Evolutionary conservation across 768 basidiomycete genomes (phyloP).

Genomic region (Leccinum rimulosum): DNA sequence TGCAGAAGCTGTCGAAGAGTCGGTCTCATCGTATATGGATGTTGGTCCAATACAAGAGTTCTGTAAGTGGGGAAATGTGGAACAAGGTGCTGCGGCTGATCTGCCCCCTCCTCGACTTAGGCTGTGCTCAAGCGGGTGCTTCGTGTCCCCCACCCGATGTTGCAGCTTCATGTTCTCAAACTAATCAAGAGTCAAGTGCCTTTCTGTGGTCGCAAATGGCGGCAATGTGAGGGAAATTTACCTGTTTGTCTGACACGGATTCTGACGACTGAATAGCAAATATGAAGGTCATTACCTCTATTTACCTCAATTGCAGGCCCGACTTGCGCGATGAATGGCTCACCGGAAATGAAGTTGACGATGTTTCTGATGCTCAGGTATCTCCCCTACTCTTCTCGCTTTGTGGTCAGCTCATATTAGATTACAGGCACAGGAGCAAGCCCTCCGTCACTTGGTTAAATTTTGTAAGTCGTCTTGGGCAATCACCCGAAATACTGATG

Average conservation of each 20-base stretch:
- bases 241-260: neutral
- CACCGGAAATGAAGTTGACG: constrained; percentile 88
- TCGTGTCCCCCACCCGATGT: constrained; percentile 88
- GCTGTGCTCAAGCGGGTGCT: constrained; percentile 94
- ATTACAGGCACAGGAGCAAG: constrained; percentile 87
- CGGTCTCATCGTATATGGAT: constrained; percentile 93
- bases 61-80: constrained; percentile 50
- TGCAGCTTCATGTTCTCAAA: constrained; percentile 94
- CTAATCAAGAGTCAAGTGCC: constrained; percentile 99
- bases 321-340: constrained; percentile 98
- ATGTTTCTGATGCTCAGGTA: constrained; percentile 88
- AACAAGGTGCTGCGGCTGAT: constrained; percentile 5
- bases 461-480: constrained; percentile 66
- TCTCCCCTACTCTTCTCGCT: constrained; percentile 13
- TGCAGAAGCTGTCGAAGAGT: constrained; percentile 96
- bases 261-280: constrained; percentile 60
- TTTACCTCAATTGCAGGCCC: constrained; percentile 95
- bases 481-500: constrained; percentile 6
- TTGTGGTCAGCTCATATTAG: constrained; percentile 11
- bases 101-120: constrained; percentile 40
- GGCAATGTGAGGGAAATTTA: constrained; percentile 67
- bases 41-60: constrained; percentile 97
- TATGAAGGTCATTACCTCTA: constrained; percentile 99
- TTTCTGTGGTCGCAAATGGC: constrained; percentile 96
- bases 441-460: constrained; percentile 88